Conservation (phyloP, 2,329 filamentous ascomycete genomes). For the Didymella arachidicola region DNA sequence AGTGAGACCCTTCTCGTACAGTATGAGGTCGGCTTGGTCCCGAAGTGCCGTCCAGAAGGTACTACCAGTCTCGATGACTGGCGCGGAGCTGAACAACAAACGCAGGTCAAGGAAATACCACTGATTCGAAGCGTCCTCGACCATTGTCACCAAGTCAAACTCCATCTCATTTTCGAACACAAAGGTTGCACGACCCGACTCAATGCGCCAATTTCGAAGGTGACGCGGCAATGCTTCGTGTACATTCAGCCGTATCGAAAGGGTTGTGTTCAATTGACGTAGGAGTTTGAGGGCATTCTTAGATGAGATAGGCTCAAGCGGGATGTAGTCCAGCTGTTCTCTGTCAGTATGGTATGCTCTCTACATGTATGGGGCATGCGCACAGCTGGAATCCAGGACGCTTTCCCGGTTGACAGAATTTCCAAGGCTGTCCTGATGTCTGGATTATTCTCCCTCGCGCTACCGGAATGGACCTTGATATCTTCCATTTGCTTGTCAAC, state of each 20-base stretch:
- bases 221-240: constrained; percentile 82
- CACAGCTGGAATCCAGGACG: constrained; percentile 81
- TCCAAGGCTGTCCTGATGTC: constrained; percentile 91
- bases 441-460: constrained; percentile 82
- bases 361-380: constrained; percentile 40
- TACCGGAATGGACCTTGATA: constrained; percentile 75
- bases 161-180: constrained; percentile 85
- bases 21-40: constrained; percentile 71
- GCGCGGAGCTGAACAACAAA: constrained; percentile 77
- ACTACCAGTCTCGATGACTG: constrained; percentile 64
- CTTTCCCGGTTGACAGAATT: constrained; percentile 79
- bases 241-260: constrained; percentile 83
- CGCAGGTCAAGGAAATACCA: constrained; percentile 96
- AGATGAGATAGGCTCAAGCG: constrained; percentile 73
- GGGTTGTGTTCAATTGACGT: constrained; percentile 80
- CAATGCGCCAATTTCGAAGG: constrained; percentile 79
- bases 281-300: constrained; percentile 77
- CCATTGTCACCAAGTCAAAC: constrained; percentile 87
- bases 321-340: constrained; percentile 75
- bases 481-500: constrained; percentile 69
- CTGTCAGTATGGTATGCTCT: constrained; percentile 12
- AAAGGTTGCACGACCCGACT: constrained; percentile 90
- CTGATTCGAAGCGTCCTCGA: constrained; percentile 81
- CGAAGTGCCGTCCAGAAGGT: constrained; percentile 67
- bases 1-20: constrained; percentile 73